Evolutionary conservation across 2,329 filamentous ascomycete species (phyloP).

Genomic region (Madurella fahalii): DNA sequence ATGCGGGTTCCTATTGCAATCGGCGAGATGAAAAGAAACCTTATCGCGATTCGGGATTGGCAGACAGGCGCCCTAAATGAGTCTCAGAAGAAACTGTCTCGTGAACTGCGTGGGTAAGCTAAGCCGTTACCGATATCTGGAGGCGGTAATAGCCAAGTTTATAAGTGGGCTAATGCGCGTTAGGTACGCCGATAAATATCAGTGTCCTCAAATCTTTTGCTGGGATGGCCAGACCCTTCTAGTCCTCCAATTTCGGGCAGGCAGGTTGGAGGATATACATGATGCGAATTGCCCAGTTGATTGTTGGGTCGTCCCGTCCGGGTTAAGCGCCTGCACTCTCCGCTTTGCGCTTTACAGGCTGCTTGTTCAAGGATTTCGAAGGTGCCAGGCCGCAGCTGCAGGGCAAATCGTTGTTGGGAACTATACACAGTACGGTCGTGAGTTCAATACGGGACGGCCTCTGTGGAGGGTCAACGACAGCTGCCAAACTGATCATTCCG

Average conservation of each 20-base stretch:
- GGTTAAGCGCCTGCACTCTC: not conserved
- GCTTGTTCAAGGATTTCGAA: not conserved
- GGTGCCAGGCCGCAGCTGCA: not conserved
- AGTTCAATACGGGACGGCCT: too few relatives aligned
- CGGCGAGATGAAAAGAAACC: constrained; percentile 2
- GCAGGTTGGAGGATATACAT: not conserved
- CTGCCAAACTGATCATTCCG: not conserved
- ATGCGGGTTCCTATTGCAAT: not conserved
- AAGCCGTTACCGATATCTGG: not conserved
- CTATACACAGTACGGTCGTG: not conserved
- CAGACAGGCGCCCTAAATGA: not conserved
- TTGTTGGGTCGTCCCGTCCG: not conserved
- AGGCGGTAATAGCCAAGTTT: too few relatives aligned
- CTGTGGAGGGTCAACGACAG: too few relatives aligned
- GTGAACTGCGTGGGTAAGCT: constrained; percentile 5
- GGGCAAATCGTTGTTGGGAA: not conserved
- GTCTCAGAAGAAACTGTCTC: constrained; percentile 1
- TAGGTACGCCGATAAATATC: constrained; percentile 3
- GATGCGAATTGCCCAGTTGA: not conserved
- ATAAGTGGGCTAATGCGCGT: too few relatives aligned
- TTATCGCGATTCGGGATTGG: not conserved
- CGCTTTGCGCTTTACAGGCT: too few relatives aligned
- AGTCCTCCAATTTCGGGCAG: not conserved
- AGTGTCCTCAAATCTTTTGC: not conserved
- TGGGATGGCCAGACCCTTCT: not conserved